Percentiles rank a stretch among this genome's conserved stretches.
phyloP scores from a whole-genome alignment of 2,329 filamentous ascomycete genomes.

The Aspergillus spinulosporus region DNA sequence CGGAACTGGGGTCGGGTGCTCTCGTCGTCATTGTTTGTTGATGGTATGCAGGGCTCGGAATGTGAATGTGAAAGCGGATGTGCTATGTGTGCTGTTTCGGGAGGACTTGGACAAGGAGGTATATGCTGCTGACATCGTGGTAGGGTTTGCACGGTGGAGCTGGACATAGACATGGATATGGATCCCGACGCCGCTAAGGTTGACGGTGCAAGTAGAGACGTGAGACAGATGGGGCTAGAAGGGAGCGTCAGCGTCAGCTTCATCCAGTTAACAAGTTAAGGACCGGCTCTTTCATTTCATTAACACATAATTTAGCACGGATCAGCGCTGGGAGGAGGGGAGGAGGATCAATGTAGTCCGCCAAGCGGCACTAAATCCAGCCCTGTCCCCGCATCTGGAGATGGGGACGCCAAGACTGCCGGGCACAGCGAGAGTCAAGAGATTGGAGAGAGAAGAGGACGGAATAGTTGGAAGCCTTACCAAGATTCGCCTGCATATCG shows the following conservation, averaged over 20 bases:
- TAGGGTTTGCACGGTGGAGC: constrained; percentile 8
- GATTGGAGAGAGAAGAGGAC: too few species aligned
- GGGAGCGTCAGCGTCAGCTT: background rate
- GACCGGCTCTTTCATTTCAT: background rate
- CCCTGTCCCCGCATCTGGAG: constrained; percentile 24
- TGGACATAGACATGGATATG: constrained; percentile 6
- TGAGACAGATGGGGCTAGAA: constrained; percentile 33
- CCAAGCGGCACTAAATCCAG: constrained; percentile 23
- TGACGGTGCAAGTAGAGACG: constrained; percentile 21
- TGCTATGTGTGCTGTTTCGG: constrained; percentile 5
- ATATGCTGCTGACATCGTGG: constrained; percentile 6
- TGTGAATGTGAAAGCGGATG: background rate
- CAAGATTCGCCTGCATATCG: constrained; percentile 31
- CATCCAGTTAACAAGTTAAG: background rate
- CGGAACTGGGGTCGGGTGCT: background rate
- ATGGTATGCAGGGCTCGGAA: background rate
- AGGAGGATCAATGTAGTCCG: background rate
- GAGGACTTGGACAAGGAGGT: background rate
- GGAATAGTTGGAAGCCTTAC: constrained; percentile 21
- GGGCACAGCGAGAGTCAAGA: background rate
- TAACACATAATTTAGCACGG: constrained; percentile 10
- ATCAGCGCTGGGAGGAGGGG: constrained; percentile 16
- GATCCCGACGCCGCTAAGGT: constrained; percentile 4
- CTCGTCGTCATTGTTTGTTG: constrained; percentile 1
- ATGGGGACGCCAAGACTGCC: constrained; percentile 1